phyloP scores from a whole-genome alignment of 345 rosid genomes.

The Pistacia atlantica region DNA sequence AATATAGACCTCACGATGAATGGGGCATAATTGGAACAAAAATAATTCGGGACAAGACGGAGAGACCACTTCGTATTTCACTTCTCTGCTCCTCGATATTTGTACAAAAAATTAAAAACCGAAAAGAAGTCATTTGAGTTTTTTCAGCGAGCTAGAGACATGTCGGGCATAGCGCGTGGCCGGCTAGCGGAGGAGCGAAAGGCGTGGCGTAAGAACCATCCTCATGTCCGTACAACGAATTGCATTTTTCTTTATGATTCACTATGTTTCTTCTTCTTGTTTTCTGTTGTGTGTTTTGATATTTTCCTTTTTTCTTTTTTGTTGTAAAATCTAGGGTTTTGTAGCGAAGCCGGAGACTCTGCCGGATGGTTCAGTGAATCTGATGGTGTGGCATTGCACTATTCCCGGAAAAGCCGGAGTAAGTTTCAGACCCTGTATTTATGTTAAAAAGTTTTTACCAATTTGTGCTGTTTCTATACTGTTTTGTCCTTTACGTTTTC shows the following conservation, averaged over 20 bases:
- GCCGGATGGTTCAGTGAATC: slow-evolving; percentile 80
- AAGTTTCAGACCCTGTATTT: slow-evolving; percentile 27
- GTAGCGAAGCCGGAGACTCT: slow-evolving; percentile 91
- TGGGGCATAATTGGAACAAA: slow-evolving; percentile 22
- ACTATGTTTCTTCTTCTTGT: slow-evolving; percentile 1
- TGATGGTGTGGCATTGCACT: slow-evolving; percentile 96
- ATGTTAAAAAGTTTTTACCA: background rate
- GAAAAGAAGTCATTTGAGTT: too few relatives aligned
- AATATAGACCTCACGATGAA: background rate
- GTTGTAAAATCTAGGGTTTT: slow-evolving; percentile 66
- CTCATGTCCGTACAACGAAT: slow-evolving; percentile 61
- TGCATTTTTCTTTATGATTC: background rate
- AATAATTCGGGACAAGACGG: background rate
- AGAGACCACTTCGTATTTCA: background rate
- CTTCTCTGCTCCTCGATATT: background rate
- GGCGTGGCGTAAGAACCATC: slow-evolving; percentile 96
- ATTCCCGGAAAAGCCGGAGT: slow-evolving; percentile 98
- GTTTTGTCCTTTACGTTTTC: background rate
- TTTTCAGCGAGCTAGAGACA: slow-evolving; percentile 21
- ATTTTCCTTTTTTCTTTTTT: slow-evolving; percentile 6
- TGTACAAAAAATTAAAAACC: background rate
- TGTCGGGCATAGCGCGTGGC: slow-evolving; percentile 95
- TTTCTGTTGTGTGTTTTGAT: background rate
- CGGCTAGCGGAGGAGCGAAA: slow-evolving; percentile 93
- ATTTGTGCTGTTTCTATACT: background rate